Evolutionary conservation across 2,329 filamentous ascomycete genomes (phyloP).

Genomic region (Cladosporium oxysporum): DNA sequence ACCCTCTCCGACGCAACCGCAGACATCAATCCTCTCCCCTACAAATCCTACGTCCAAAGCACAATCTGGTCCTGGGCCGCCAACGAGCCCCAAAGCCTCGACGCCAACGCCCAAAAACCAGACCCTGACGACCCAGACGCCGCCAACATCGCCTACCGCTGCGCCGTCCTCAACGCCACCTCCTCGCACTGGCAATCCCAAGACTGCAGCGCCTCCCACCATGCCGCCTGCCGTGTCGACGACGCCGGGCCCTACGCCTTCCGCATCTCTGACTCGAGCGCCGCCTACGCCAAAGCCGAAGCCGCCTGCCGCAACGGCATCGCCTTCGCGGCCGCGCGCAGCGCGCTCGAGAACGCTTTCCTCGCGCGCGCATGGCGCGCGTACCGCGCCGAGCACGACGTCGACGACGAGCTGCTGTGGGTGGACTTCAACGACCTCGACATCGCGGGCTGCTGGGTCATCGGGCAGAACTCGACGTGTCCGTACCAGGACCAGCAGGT

Average conservation of each 20-base stretch:
- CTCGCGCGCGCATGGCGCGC: slow-evolving; percentile 44
- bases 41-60: slow-evolving; percentile 53
- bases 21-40: slow-evolving; percentile 48
- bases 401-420: slow-evolving; percentile 48
- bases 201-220: slow-evolving; percentile 55
- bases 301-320: slow-evolving; percentile 51
- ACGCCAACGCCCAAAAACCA: slow-evolving; percentile 29
- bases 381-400: slow-evolving; percentile 19
- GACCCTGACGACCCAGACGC: slow-evolving; percentile 32
- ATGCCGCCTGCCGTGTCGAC: slow-evolving; percentile 58
- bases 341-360: slow-evolving; percentile 64
- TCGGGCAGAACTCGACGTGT: slow-evolving; percentile 57
- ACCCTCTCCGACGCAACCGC: slow-evolving; percentile 57
- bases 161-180: slow-evolving; percentile 55
- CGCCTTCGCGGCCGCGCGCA: slow-evolving; percentile 60
- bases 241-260: slow-evolving; percentile 57
- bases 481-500: slow-evolving; percentile 50
- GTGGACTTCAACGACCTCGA: slow-evolving; percentile 64
- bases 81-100: slow-evolving; percentile 55
- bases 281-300: slow-evolving; percentile 43
- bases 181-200: slow-evolving; percentile 60
- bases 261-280: slow-evolving; percentile 49
- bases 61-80: slow-evolving; percentile 63
- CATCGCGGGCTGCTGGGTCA: slow-evolving; percentile 61
- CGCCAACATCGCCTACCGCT: slow-evolving; percentile 45